Conservation (phyloP, 345 rosid species). For the Citrus cavaleriei region DNA sequence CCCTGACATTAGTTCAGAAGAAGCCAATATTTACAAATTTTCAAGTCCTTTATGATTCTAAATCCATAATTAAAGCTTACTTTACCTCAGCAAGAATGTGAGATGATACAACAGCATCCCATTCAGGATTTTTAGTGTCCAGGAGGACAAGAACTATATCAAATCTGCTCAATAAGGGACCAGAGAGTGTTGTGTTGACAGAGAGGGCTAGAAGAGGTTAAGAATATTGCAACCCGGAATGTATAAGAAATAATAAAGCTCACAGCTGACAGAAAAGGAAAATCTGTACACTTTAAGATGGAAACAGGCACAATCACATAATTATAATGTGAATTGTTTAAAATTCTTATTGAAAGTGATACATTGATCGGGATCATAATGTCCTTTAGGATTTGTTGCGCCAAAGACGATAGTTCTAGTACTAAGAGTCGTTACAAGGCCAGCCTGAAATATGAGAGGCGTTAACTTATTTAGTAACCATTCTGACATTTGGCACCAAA, state of each 20-base stretch:
- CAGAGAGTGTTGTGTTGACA: slow-evolving; percentile 91
- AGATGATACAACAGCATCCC: slow-evolving; percentile 98
- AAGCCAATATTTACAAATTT: neutral
- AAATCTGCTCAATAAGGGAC: slow-evolving; percentile 93
- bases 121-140: slow-evolving; percentile 95
- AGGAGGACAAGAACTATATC: slow-evolving; percentile 89
- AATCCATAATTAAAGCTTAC: neutral
- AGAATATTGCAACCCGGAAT: slow-evolving; percentile 25
- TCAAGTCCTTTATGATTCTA: neutral
- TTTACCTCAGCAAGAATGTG: slow-evolving; percentile 91
- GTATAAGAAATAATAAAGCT: neutral
- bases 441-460: slow-evolving; percentile 58
- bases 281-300: neutral
- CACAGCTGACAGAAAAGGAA: neutral
- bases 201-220: slow-evolving; percentile 76
- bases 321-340: neutral
- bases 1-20: slow-evolving; percentile 39
- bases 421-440: slow-evolving; percentile 89
- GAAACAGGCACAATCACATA: slow-evolving; percentile 3
- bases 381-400: slow-evolving; percentile 98
- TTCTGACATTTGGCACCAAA: slow-evolving; percentile 11
- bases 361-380: slow-evolving; percentile 94
- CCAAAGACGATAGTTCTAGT: slow-evolving; percentile 90
- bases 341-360: slow-evolving; percentile 32
- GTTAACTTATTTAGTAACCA: slow-evolving; percentile 2